Evolutionary conservation across 129 eudicot genomes (phyloP).

Genomic region (Kitagawia praeruptora): DNA sequence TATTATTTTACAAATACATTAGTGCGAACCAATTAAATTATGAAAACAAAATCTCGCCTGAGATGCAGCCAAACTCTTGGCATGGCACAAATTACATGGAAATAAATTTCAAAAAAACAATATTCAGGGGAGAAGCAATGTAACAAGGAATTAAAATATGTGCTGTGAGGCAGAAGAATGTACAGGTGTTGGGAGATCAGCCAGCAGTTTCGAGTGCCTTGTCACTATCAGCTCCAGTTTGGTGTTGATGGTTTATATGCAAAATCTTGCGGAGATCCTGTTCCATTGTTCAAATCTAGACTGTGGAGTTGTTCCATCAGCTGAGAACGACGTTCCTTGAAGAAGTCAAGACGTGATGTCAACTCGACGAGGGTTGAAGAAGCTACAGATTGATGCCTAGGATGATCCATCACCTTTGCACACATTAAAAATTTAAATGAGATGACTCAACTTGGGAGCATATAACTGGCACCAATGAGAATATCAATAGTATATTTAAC

Average conservation of each 20-base stretch:
- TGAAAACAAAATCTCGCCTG: background rate
- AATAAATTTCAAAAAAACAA: background rate
- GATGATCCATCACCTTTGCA: constrained; percentile 52
- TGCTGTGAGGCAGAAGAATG: constrained; percentile 2
- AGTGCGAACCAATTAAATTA: background rate
- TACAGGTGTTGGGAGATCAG: background rate
- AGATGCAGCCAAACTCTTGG: background rate
- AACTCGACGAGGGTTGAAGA: constrained; percentile 86
- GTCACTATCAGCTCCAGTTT: constrained; percentile 44
- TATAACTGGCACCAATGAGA: background rate
- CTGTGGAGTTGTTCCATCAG: constrained; percentile 92
- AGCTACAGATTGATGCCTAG: constrained; percentile 61
- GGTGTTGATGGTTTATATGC: constrained; percentile 68
- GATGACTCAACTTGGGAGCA: background rate
- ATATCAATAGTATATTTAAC: background rate
- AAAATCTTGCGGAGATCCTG: constrained; percentile 52
- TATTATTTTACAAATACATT: constrained; percentile 3
- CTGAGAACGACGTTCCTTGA: constrained; percentile 87
- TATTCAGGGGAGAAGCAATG: background rate
- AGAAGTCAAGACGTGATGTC: constrained; percentile 90
- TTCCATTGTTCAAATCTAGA: constrained; percentile 65
- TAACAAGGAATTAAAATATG: background rate
- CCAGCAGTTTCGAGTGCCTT: background rate
- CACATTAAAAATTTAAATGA: background rate
- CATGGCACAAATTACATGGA: background rate